Conservation (phyloP, 768 basidiomycete species). For the Suillus variegatus region DNA sequence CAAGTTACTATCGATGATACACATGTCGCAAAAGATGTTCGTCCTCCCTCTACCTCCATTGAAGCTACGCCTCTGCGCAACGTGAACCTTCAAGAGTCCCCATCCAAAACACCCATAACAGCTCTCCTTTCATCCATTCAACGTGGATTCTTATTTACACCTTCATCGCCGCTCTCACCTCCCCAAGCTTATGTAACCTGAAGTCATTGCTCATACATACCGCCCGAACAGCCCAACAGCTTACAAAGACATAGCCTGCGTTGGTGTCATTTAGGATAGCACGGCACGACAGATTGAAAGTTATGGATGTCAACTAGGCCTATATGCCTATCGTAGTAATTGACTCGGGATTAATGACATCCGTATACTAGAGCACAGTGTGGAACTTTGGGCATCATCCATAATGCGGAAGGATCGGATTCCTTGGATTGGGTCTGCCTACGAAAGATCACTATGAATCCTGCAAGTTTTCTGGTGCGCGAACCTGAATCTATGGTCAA, state of each 20-base stretch:
- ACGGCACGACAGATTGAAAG: neutral
- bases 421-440: neutral
- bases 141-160: slow-evolving; percentile 67
- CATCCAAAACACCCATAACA: slow-evolving; percentile 64
- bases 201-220: neutral
- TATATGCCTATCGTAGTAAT: neutral
- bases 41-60: neutral
- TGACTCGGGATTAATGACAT: neutral
- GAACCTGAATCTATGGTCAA: neutral
- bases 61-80: neutral
- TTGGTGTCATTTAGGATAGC: neutral
- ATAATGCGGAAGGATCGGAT: neutral
- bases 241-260: neutral
- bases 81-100: slow-evolving; percentile 5
- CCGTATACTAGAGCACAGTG: neutral
- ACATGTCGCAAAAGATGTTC: neutral
- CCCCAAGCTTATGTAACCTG: slow-evolving; percentile 43
- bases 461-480: neutral
- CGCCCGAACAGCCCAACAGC: neutral
- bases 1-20: neutral
- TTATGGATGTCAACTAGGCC: neutral
- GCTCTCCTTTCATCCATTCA: slow-evolving; percentile 62
- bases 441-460: neutral
- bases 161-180: slow-evolving; percentile 61
- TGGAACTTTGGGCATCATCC: neutral